phyloP scores from a whole-genome alignment of 176 grass and related monocot genomes.

The Cocos nucifera region DNA sequence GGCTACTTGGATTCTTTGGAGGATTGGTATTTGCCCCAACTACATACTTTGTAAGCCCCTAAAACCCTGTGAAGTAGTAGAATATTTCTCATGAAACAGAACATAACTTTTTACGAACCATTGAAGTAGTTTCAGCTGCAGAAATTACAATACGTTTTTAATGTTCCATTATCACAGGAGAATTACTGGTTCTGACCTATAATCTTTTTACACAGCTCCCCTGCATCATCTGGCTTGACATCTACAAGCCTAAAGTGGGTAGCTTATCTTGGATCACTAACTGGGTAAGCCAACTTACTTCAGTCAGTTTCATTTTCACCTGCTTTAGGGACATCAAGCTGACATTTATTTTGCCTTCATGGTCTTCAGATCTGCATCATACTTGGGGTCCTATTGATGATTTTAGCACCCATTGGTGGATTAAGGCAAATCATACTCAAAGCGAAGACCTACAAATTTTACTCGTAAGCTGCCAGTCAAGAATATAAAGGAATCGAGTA shows the following conservation, averaged over 20 bases:
- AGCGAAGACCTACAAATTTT: slow-evolving; percentile 46
- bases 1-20: slow-evolving; percentile 79
- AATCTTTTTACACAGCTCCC: slow-evolving; percentile 59
- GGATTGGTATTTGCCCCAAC: slow-evolving; percentile 82
- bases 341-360: neutral
- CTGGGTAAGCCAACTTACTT: slow-evolving; percentile 40
- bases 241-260: slow-evolving; percentile 69
- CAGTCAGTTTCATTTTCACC: neutral
- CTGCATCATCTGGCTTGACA: slow-evolving; percentile 76
- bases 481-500: neutral
- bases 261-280: slow-evolving; percentile 73
- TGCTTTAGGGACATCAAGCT: slow-evolving; percentile 5
- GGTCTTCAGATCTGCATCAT: slow-evolving; percentile 67
- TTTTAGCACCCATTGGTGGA: slow-evolving; percentile 67
- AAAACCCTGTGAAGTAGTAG: neutral
- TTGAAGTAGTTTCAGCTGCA: too few relatives aligned
- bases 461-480: slow-evolving; percentile 26
- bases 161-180: too few relatives aligned
- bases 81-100: too few relatives aligned
- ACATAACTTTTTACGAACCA: too few relatives aligned
- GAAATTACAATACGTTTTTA: too few relatives aligned
- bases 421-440: slow-evolving; percentile 53
- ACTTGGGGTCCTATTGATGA: slow-evolving; percentile 57
- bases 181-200: too few relatives aligned
- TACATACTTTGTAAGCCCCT: slow-evolving; percentile 65